Evolutionary conservation across 2,329 filamentous ascomycete genomes (phyloP), one percentile per base, ranked within the genome.

Genomic region (Cercospora nicotianae): DNA sequence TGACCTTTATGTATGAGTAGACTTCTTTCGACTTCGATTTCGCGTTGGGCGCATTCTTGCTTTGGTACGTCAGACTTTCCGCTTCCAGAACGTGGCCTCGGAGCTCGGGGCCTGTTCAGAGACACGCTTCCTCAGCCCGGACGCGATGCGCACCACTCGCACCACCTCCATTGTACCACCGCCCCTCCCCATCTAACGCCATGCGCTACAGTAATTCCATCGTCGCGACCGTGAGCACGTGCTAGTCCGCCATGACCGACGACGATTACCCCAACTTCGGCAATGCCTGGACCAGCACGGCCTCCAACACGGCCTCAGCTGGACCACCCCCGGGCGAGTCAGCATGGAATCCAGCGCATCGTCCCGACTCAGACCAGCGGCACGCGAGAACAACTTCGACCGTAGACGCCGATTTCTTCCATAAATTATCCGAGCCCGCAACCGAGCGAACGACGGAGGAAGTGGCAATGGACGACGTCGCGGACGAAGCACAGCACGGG

Each of bases 261-360:
- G 69, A 75, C 71, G 77, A 79, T 31, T 78, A 72, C 23, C 79
- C 80, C 66, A 78, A 81, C 73, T 81, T 79, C 72, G 78, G 79
- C 60, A 79, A 79, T 74, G 80, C 80, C 60, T 79, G 64, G 51
- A 65, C 70, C 59, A 63, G 63, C 53, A 66, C 65, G 31, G 63
- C 60, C 16, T 48, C 60, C 18, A 30, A 36, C 26, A 26, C 45
- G 55, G 45, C 42, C 31, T 42, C 66, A 60, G 45, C 66, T 48
- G 55, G 28, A 48, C 20, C 63, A 39, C 51, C 36, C 33, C 60
- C 60, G 30, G 66, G 66, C 58, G 63, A 68, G 55, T 60, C 65
- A 36, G 72, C 81, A 64, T 87, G 86, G 86, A 85, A 88, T 79
- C 85, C 86, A 55, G 85, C 86, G 20, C 76, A 85, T 68, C 79